Percentiles rank a stretch among this genome's conserved stretches.
phyloP scores from a whole-genome alignment of 2,329 filamentous ascomycete species.

The Dactylellina leptospora region DNA sequence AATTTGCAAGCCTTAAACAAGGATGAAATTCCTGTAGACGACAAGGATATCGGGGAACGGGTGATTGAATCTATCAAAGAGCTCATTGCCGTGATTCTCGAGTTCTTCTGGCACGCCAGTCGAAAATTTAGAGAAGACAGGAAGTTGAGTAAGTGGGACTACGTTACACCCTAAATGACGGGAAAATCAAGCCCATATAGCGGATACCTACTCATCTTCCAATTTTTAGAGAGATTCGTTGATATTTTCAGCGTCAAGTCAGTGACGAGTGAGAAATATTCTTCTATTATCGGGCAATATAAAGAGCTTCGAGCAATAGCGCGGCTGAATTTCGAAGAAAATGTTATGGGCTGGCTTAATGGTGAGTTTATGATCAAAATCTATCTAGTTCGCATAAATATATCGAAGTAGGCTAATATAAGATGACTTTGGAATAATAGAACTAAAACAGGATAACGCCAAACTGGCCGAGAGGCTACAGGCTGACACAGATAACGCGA shows the following conservation, averaged over 20 bases:
- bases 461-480: slow-evolving; percentile 20
- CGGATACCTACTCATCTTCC: too few relatives aligned
- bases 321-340: slow-evolving; percentile 22
- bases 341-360: slow-evolving; percentile 26
- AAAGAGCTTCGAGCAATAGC: slow-evolving; percentile 20
- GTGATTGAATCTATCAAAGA: slow-evolving; percentile 41
- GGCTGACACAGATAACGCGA: background rate
- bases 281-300: slow-evolving; percentile 15
- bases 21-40: background rate
- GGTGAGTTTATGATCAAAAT: too few relatives aligned
- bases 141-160: slow-evolving; percentile 30
- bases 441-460: slow-evolving; percentile 15
- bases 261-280: slow-evolving; percentile 25
- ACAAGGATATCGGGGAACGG: background rate
- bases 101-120: slow-evolving; percentile 43
- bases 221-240: slow-evolving; percentile 10
- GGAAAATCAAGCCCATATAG: background rate
- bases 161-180: background rate
- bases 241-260: slow-evolving; percentile 16
- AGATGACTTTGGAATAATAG: background rate
- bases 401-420: background rate
- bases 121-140: slow-evolving; percentile 40
- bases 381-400: too few relatives aligned
- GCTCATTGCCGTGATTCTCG: slow-evolving; percentile 19
- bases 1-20: background rate